Base-by-base conservation (phyloP, 164 flowering plant species). In the Buxus sempervirens region DNA sequence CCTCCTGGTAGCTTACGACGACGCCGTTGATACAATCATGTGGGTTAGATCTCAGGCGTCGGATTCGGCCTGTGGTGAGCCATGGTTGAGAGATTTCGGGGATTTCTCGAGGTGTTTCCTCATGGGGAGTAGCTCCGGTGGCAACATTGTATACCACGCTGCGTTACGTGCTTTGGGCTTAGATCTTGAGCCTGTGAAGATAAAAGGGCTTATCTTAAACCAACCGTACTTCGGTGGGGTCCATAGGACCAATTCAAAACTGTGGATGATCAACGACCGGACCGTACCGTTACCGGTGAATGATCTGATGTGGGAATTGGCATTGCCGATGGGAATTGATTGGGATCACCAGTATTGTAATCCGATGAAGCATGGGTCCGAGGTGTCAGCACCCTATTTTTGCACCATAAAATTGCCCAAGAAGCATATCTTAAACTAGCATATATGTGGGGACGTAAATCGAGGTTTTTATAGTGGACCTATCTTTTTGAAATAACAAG, bases 81-180 rank as follows among this genome's bases (percentile, higher is more conserved):
- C 74, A 9, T 84, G 89, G 90, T 9, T 92, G 45, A 72, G 45
- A 10, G 83, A 80, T 9, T 49, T 49, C 25, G 91, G 70, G 0
- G 91, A 89, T 57, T 80, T 86, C 22, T 71, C 81, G 1, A 64
- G 36, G 24, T 82, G 84, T 56, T 85, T 80, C 67, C 63, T 91
- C 42, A 81, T 83, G 84, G 96, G 96, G 0, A 64, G 78, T 64
- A 91, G 95, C 63, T 73, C 91, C 1, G 95, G 95, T 1, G 89
- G 80, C 0, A 88, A 82, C 67, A 86, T 89, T 0, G 88, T 56
- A 24, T 89, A 82, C 79, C 83, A 79, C 7, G 81, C 79, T 0
- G 88, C 70, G 20, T 42, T 85, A 24, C 83, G 85, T 5, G 60
- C 76, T 0, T 12, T 72, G 22, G 80, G 71, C 19, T 5, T 63